Evolutionary conservation across 2,329 filamentous ascomycete species (phyloP), one percentile per base, ranked within the genome.

Genomic region (Pseudonectria foliicola): DNA sequence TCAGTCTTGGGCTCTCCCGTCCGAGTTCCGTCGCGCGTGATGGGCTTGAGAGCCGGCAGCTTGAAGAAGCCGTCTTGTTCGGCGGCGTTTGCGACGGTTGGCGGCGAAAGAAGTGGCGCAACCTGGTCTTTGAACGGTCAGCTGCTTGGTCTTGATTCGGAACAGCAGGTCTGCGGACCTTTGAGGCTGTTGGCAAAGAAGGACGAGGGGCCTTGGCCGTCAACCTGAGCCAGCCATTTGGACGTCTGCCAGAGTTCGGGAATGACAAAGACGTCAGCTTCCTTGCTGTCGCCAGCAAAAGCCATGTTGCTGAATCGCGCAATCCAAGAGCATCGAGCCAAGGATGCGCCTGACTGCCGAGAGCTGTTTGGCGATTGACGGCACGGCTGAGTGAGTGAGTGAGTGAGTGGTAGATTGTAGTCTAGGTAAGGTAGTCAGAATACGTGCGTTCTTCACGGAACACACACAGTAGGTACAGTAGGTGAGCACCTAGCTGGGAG

Each of bases 211-310:
- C 43, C 27, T 14, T 52, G 44, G 24, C 32, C 33, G 14, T 38
- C 40, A 14, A 52, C 23, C 30, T 53, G 42, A 7, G 66, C 57
- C 25, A 73, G 57, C 56, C 71, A 70, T 45, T 60, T 66, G 3
- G 79, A 76, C 16, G 68, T 60, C 36, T 63, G 64, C 70, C 72
- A 77, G 41, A 83, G 70, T 50, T 80, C 68, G 26, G 76, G 75
- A 29, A 79, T 75, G 26, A 72, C 70, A 52, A 85, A 85, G 23
- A 80, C 68, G 51, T 80, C 61, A 31, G 71, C 65, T 35, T 60
- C 52, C 27, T 68, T 62, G 40, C 67, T 57, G 34, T 67, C 56
- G 40, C 62, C 39, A 40, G 44, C 44, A 57, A 61, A 62, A 39
- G 38, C 53, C 16, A 8, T 23, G 34, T 23, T 35, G 12, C n/a